Conservation (phyloP, 192 early-diverging fungal genomes). For the Coemansia guatemalensis region DNA sequence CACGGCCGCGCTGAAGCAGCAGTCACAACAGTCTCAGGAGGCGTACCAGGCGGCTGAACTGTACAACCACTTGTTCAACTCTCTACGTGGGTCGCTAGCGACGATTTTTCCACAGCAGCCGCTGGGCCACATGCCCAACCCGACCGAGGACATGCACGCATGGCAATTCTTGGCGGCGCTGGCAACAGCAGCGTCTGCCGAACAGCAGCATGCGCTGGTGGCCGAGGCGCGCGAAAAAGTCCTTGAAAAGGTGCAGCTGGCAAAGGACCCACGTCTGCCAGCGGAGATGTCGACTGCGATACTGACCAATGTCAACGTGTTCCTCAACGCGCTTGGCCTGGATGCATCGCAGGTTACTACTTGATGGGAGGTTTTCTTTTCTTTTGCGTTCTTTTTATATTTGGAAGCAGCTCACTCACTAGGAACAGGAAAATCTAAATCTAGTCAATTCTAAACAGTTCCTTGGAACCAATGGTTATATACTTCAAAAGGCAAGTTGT, state of each 20-base stretch:
- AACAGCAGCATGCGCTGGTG: constrained; percentile 91
- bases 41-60: constrained; percentile 65
- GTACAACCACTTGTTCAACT: constrained; percentile 79
- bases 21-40: constrained; percentile 27
- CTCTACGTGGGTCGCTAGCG: constrained; percentile 72
- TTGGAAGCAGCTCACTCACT: background rate
- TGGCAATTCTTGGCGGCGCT: constrained; percentile 99
- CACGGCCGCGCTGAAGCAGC: constrained; percentile 84
- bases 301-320: constrained; percentile 88
- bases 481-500: no score
- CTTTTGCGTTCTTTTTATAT: background rate
- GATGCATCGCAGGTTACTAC: constrained; percentile 58
- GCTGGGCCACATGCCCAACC: constrained; percentile 35
- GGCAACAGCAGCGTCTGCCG: constrained; percentile 89
- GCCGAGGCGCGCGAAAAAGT: constrained; percentile 85
- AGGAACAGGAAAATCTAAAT: constrained; percentile 6
- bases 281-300: constrained; percentile 62
- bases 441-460: no score
- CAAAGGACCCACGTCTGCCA: constrained; percentile 59
- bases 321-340: constrained; percentile 92
- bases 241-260: constrained; percentile 71
- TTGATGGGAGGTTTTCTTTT: constrained; percentile 2
- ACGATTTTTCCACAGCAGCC: constrained; percentile 66
- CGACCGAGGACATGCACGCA: constrained; percentile 78
- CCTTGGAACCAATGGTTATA: no score